phyloP scores from a whole-genome alignment of 192 early-diverging fungal species.

The Mortierella claussenii region DNA sequence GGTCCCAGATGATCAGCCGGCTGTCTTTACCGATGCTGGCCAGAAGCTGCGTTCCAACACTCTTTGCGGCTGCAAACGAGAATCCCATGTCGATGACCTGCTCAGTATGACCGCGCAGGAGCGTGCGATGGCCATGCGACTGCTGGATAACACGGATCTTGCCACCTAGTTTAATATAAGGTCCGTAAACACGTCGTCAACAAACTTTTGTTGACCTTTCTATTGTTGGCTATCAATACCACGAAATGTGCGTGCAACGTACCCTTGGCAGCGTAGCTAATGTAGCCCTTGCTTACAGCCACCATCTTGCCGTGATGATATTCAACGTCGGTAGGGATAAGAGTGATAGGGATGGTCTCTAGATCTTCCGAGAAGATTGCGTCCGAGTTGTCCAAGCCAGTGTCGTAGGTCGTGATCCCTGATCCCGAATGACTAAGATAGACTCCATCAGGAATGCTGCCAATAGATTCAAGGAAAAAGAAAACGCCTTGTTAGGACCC shows the following conservation, averaged over 20 bases:
- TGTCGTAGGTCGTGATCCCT: slow-evolving; percentile 35
- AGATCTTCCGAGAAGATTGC: slow-evolving; percentile 54
- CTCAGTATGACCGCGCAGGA: slow-evolving; percentile 52
- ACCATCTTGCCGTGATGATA: slow-evolving; percentile 56
- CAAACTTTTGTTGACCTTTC: too few relatives aligned
- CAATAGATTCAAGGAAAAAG: not conserved
- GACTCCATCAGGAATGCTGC: slow-evolving; percentile 57
- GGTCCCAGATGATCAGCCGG: slow-evolving; percentile 45
- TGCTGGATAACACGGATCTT: slow-evolving; percentile 54
- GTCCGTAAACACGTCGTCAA: too few relatives aligned
- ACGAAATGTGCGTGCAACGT: not conserved
- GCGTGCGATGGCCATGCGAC: slow-evolving; percentile 46
- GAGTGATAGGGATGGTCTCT: slow-evolving; percentile 55
- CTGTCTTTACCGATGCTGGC: slow-evolving; percentile 48
- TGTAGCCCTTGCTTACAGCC: slow-evolving; percentile 56
- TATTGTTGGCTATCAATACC: not conserved
- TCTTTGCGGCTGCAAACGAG: slow-evolving; percentile 7
- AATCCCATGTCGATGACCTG: slow-evolving; percentile 54
- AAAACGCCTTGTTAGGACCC: not conserved
- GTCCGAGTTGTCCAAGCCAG: slow-evolving; percentile 45
- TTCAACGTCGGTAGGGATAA: slow-evolving; percentile 55
- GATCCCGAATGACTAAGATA: slow-evolving; percentile 37
- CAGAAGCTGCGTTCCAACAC: slow-evolving; percentile 20
- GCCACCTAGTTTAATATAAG: slow-evolving; percentile 37
- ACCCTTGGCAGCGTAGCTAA: slow-evolving; percentile 63